phyloP scores from a whole-genome alignment of 2,329 filamentous ascomycete genomes.

The Aspergillus fischeri region DNA sequence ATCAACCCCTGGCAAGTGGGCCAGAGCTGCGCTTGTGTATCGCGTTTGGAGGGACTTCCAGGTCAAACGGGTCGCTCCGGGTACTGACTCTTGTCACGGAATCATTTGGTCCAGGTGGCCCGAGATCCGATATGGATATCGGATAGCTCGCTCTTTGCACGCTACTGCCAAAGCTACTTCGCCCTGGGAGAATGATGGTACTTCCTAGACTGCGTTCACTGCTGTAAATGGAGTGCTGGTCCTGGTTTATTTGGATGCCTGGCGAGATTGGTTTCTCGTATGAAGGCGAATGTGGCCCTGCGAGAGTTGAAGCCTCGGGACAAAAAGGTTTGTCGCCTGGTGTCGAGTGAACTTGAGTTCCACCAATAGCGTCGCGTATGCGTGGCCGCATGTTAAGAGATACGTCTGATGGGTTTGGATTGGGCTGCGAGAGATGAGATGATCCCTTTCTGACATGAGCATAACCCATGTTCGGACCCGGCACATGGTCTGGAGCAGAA shows the following conservation, averaged over 20 bases:
- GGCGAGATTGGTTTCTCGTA: background rate
- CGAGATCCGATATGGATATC: slow-evolving; percentile 6
- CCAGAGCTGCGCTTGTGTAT: slow-evolving; percentile 11
- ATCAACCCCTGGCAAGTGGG: background rate
- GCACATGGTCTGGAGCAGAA: slow-evolving; percentile 5
- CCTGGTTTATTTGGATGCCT: background rate
- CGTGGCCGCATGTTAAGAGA: background rate
- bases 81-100: slow-evolving; percentile 16
- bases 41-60: slow-evolving; percentile 34
- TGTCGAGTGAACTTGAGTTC: background rate
- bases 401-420: background rate
- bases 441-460: background rate
- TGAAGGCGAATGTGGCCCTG: background rate
- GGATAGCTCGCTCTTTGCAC: slow-evolving; percentile 12
- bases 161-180: slow-evolving; percentile 21
- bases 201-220: slow-evolving; percentile 23
- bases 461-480: background rate
- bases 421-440: background rate
- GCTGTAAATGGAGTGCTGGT: slow-evolving; percentile 11
- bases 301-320: background rate
- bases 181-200: slow-evolving; percentile 26
- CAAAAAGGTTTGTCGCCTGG: background rate
- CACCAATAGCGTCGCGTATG: background rate
- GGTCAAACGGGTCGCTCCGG: slow-evolving; percentile 34
- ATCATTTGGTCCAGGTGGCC: slow-evolving; percentile 3